Conservation (phyloP, 1,284 basidiomycete genomes). For the Boletus sp. region DNA sequence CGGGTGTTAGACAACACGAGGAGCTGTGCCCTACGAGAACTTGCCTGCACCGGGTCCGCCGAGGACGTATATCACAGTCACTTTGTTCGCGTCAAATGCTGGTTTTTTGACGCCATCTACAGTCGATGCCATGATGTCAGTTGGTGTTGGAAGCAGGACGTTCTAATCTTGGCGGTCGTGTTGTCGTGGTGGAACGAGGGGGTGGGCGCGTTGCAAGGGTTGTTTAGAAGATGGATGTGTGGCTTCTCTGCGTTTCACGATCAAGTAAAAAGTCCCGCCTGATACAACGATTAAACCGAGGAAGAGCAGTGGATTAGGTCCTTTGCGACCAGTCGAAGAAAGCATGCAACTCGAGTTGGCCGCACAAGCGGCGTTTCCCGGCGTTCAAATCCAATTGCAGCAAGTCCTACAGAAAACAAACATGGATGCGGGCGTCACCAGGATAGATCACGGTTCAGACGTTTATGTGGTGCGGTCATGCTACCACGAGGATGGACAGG, state of each 20-base stretch:
- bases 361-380: conserved; percentile 5
- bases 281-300: conserved; percentile 58
- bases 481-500: conserved; percentile 61
- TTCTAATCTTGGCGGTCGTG: conserved; percentile 21
- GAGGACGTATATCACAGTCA: conserved; percentile 94
- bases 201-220: conserved; percentile 65
- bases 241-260: conserved; percentile 59
- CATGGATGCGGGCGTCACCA: conserved; percentile 52
- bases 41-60: conserved; percentile 95
- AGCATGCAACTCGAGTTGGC: conserved; percentile 21
- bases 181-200: conserved; percentile 65
- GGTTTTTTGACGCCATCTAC: conserved; percentile 38
- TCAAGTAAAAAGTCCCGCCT: conserved; percentile 57
- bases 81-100: conserved; percentile 74
- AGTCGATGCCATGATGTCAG: conserved; percentile 23
- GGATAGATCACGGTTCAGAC: conserved; percentile 57
- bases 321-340: conserved; percentile 35
- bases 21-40: conserved; percentile 24
- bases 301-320: conserved; percentile 67
- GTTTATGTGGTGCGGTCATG: conserved; percentile 66
- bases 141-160: conserved; percentile 3
- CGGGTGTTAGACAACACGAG: conserved; percentile 18
- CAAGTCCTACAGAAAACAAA: not conserved
- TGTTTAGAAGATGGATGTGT: conserved; percentile 63
- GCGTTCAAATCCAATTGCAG: not conserved